phyloP scores from a whole-genome alignment of 768 basidiomycete species.

The Psilocybe cyanescens region DNA sequence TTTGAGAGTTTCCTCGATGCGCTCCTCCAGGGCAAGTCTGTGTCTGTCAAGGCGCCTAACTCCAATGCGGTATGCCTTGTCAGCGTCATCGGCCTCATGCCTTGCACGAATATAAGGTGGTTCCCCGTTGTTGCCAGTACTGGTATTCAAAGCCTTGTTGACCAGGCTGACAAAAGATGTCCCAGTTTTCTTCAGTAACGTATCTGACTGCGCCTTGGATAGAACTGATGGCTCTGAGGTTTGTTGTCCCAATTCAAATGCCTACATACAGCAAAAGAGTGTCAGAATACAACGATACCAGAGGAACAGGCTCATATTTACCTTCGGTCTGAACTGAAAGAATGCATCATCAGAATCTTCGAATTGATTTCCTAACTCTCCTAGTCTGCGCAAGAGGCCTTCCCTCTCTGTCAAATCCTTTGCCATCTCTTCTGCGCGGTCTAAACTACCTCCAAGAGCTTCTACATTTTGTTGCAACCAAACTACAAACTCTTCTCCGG shows the following conservation, averaged over 20 bases:
- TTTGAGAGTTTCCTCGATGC: slow-evolving; percentile 83
- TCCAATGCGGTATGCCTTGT: slow-evolving; percentile 76
- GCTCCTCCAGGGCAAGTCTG: slow-evolving; percentile 84
- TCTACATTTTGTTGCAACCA: slow-evolving; percentile 84
- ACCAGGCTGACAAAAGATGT: slow-evolving; percentile 68
- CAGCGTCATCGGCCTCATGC: slow-evolving; percentile 80
- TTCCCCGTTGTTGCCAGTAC: slow-evolving; percentile 50
- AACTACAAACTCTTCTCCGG: slow-evolving; percentile 85
- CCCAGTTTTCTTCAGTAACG: slow-evolving; percentile 68
- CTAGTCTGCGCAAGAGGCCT: slow-evolving; percentile 68
- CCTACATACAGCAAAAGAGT: slow-evolving; percentile 35
- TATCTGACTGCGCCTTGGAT: slow-evolving; percentile 43
- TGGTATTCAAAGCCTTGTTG: slow-evolving; percentile 66
- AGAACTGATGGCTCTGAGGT: slow-evolving; percentile 24
- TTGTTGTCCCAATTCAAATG: slow-evolving; percentile 57
- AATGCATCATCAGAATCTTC: slow-evolving; percentile 79
- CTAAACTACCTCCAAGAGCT: slow-evolving; percentile 77
- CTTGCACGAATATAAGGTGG: slow-evolving; percentile 73
- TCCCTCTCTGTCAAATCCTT: slow-evolving; percentile 65
- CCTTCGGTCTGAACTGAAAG: slow-evolving; percentile 86
- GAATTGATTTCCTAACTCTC: slow-evolving; percentile 83
- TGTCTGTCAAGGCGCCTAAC: slow-evolving; percentile 86
- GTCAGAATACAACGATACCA: background rate
- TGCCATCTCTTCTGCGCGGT: slow-evolving; percentile 79
- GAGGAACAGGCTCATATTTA: slow-evolving; percentile 28